Evolutionary conservation across 139 green algal species (phyloP), one percentile per base, ranked within the genome.

Genomic region (Chlamydomonas eustigma): DNA sequence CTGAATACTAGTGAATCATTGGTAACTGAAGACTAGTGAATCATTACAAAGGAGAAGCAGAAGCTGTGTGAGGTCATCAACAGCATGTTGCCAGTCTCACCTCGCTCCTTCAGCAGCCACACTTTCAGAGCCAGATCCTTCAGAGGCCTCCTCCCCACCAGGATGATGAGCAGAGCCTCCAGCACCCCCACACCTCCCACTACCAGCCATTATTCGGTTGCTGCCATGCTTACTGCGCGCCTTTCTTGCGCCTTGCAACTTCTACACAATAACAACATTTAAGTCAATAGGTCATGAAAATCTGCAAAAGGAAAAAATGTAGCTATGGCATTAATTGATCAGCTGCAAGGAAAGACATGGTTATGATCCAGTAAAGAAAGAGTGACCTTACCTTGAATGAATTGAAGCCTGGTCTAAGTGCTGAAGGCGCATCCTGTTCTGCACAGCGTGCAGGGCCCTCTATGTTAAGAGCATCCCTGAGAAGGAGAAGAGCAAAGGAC

Each of bases 281-380:
- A n/a, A n/a, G n/a, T n/a, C n/a, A n/a, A n/a, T n/a, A n/a, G n/a
- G n/a, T n/a, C n/a, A n/a, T n/a, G n/a, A n/a, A n/a, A n/a, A n/a
- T n/a, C 44, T 58, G 44, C 44, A 58, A 58, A 58, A 28, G 44
- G 44, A 58, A 58, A 58, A 58, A n/a, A n/a, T n/a, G n/a, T n/a
- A n/a, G n/a, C n/a, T n/a, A n/a, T n/a, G n/a, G n/a, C n/a, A n/a
- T n/a, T n/a, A n/a, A n/a, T 58, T 58, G 12, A 58, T 58, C 44
- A 58, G 44, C 44, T 28, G 44, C 44, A 58, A 58, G 44, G 12
- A 58, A 28, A 18, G 12, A 18, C 44, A 58, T 58, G 44, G 12
- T 58, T 58, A 18, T 28, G 18, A 58, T 28, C 12, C 12, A 18
- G 18, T 12, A 58, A 58, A 18, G 44, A 58, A 12, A 58, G 44